Percentiles rank a stretch among this genome's conserved stretches.
Conservation (phyloP, 169 alveolate species). For the Plasmodium knowlesi region DNA sequence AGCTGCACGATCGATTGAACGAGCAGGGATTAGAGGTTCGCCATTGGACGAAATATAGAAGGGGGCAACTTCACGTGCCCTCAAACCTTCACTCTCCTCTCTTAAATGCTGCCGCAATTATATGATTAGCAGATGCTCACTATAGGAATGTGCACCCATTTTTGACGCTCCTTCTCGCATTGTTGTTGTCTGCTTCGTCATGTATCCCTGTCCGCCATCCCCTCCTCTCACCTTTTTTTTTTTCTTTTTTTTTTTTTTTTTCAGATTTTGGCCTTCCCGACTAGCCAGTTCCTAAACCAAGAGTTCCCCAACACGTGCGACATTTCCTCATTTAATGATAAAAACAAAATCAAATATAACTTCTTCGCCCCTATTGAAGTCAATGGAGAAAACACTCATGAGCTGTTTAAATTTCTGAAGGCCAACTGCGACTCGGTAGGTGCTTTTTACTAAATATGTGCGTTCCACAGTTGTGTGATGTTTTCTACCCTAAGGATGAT, state of each 20-base stretch:
- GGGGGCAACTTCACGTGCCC: background rate
- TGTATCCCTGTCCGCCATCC: background rate
- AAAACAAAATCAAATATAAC: slow-evolving; percentile 17
- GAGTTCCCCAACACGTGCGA: slow-evolving; percentile 20
- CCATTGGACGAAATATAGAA: background rate
- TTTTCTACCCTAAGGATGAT: background rate
- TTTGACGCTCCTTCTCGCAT: background rate
- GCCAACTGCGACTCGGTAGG: slow-evolving; percentile 45
- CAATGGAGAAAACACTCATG: slow-evolving; percentile 52
- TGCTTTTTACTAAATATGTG: background rate
- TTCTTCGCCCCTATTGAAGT: slow-evolving; percentile 53
- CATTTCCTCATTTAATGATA: slow-evolving; percentile 33
- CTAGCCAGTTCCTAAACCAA: slow-evolving; percentile 33
- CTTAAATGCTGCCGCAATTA: background rate
- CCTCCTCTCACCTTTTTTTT: too few relatives aligned
- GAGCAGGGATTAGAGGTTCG: slow-evolving; percentile 41
- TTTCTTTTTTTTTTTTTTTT: too few relatives aligned
- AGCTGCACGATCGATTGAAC: slow-evolving; percentile 5
- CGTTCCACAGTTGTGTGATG: background rate
- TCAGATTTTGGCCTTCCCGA: slow-evolving; percentile 45
- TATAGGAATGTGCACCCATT: background rate
- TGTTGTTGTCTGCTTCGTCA: background rate
- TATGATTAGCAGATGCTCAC: background rate
- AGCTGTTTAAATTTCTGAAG: slow-evolving; percentile 34
- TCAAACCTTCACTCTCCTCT: background rate